A percentile compares a stretch with the other conserved stretches of the same genome.
Evolutionary conservation across 2,329 filamentous ascomycete species (phyloP).

Genomic region (Cladophialophora carrionii): DNA sequence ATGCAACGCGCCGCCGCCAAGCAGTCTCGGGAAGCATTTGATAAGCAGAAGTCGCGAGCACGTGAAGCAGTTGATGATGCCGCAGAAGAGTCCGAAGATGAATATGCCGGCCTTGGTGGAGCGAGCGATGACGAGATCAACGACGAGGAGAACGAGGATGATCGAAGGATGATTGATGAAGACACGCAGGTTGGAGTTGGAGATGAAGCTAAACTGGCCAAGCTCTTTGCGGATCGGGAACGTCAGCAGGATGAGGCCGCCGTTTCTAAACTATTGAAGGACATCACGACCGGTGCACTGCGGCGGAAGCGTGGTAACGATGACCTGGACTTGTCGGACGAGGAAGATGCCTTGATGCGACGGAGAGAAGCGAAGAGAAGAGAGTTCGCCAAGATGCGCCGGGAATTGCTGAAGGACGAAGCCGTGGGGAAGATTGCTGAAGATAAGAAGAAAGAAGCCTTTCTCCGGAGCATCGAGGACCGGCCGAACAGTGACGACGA

Average conservation of each 20-base stretch:
- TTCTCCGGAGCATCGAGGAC: conserved; percentile 87
- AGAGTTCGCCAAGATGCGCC: conserved; percentile 89
- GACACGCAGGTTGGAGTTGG: conserved; percentile 69
- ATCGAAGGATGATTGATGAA: conserved; percentile 90
- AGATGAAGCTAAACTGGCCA: conserved; percentile 79
- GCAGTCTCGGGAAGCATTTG: conserved; percentile 63
- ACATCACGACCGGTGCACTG: conserved; percentile 85
- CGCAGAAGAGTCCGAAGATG: conserved; percentile 93
- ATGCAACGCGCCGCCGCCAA: conserved; percentile 68
- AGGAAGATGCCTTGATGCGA: conserved; percentile 81
- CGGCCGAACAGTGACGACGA: conserved; percentile 71
- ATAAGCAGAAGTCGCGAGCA: conserved; percentile 85
- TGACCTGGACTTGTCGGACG: conserved; percentile 84
- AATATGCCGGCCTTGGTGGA: conserved; percentile 92
- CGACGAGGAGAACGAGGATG: conserved; percentile 72
- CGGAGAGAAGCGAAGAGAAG: conserved; percentile 78
- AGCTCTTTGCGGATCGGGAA: conserved; percentile 81
- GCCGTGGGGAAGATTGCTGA: conserved; percentile 87
- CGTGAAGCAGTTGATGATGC: conserved; percentile 88
- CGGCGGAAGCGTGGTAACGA: conserved; percentile 77
- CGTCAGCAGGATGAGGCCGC: conserved; percentile 81
- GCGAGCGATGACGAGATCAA: conserved; percentile 78
- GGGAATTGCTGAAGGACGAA: conserved; percentile 83
- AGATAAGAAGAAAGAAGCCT: conserved; percentile 86
- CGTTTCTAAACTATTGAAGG: conserved; percentile 87